Evolutionary conservation across 2,329 filamentous ascomycete genomes (phyloP).

Genomic region (Penicillium sp.): DNA sequence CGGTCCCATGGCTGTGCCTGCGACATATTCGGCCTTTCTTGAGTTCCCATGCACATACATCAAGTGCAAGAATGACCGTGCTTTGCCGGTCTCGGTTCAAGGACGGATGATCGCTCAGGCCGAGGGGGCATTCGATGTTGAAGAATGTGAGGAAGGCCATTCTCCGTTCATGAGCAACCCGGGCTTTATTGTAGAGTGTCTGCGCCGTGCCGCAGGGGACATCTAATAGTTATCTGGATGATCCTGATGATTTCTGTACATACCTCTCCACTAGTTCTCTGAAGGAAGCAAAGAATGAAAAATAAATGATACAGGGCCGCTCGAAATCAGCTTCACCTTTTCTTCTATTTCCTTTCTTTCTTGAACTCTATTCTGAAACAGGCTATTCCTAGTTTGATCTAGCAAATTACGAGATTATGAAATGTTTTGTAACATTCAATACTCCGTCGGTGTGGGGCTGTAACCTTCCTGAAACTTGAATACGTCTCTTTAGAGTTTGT

Average conservation of each 20-base stretch:
- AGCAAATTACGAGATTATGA: no score
- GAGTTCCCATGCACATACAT: constrained; percentile 34
- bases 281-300: no score
- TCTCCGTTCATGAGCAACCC: constrained; percentile 32
- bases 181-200: constrained; percentile 23
- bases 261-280: not conserved
- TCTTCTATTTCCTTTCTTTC: no score
- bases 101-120: constrained; percentile 30
- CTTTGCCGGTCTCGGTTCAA: constrained; percentile 21
- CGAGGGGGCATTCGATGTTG: constrained; percentile 26
- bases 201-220: constrained; percentile 28
- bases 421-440: no score
- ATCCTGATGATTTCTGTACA: not conserved
- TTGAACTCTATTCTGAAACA: no score
- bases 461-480: no score
- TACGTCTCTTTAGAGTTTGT: no score
- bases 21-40: constrained; percentile 28
- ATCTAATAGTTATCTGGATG: not conserved
- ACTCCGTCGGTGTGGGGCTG: no score
- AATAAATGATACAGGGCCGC: no score
- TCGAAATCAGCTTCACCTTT: no score
- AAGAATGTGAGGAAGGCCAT: constrained; percentile 30
- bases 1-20: constrained; percentile 26
- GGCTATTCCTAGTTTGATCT: no score
- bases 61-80: constrained; percentile 29